Percentiles rank a stretch among this genome's conserved stretches.
phyloP scores from a whole-genome alignment of 2,329 filamentous ascomycete species.

The Paraphaeosphaeria sporulosa region DNA sequence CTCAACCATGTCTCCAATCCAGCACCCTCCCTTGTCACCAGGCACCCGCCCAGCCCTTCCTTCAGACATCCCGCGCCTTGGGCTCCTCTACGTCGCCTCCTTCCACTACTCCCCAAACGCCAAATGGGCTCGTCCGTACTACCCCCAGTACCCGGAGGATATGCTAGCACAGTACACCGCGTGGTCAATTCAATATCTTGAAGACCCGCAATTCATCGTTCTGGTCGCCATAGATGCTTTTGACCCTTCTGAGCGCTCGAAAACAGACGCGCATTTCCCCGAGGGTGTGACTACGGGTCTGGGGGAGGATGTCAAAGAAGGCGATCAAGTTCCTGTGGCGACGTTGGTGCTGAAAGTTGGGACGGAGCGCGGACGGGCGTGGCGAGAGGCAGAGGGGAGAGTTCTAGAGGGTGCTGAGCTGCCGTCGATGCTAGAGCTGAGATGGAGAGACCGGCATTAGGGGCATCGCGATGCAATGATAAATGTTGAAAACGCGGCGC shows the following conservation, averaged over 20 bases:
- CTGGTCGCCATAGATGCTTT: not conserved
- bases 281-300: not conserved
- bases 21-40: not conserved
- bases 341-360: not conserved
- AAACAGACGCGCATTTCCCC: constrained; percentile 1
- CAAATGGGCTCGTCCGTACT: constrained; percentile 1
- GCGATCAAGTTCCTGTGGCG: not conserved
- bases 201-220: not conserved
- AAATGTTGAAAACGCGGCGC: not conserved
- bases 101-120: constrained; percentile 8
- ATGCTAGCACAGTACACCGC: constrained; percentile 3
- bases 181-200: not conserved
- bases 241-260: not conserved
- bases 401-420: not conserved
- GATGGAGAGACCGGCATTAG: not conserved
- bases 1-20: not conserved
- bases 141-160: constrained; percentile 1
- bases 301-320: not conserved
- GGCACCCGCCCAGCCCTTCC: not conserved
- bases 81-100: constrained; percentile 4
- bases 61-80: constrained; percentile 3
- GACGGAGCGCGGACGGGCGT: not conserved
- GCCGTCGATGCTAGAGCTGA: not conserved
- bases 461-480: not conserved
- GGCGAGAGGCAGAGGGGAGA: not conserved